Base-by-base conservation (phyloP, 2,329 filamentous ascomycete genomes). In the Tolypocladium album region DNA sequence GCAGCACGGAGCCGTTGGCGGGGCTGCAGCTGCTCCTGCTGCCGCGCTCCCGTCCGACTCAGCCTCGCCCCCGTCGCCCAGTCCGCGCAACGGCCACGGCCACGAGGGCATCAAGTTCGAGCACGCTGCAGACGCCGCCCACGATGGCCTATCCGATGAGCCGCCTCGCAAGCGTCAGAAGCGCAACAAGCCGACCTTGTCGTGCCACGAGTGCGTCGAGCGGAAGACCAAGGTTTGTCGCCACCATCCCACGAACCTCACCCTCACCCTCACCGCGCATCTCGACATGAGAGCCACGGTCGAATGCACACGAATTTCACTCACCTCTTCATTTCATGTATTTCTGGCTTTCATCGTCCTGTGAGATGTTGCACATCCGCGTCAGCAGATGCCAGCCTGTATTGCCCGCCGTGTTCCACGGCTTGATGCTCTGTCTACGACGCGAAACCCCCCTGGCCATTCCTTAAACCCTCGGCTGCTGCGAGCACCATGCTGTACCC, bases 101-200 rank as follows among this genome's bases (percentile, higher is more conserved):
- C 45, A 24, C 20, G 45, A 50, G 39, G 59, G 38, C 47, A 31
- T 22, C 45, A 39, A n/a, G 27, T 12, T 40, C 56, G 56, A 52
- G 27, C 22, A 24, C 56, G 60, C 52, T 43, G 40, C 31, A 22
- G 40, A 50, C 34, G 9, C 55, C 13, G 11, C 1, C 55, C 27
- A 22, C 22, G 45, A 31, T 8, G 45, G 22, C 24, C 45, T 31
- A 24, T 13, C 63, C n/a, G 70, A 71, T 42, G 73, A 76, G 52
- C 79, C 77, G n/a, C 69, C 76, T 13, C 81, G 76, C 71, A 89
- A 89, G 77, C 90, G 88, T 75, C 89, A 92, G 75, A 92, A 89
- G 76, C 84, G 89, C 56, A 93, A 93, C 74, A 93, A 93, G 72
- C 89, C 89, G 4, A 92, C 89, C 1, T 70, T 92, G 63, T 90